These are phyloP conservation scores for Helianthus tuberosus DNA, from an alignment of 129 eudicot genomes.

Conservation along the genomic window DNA sequence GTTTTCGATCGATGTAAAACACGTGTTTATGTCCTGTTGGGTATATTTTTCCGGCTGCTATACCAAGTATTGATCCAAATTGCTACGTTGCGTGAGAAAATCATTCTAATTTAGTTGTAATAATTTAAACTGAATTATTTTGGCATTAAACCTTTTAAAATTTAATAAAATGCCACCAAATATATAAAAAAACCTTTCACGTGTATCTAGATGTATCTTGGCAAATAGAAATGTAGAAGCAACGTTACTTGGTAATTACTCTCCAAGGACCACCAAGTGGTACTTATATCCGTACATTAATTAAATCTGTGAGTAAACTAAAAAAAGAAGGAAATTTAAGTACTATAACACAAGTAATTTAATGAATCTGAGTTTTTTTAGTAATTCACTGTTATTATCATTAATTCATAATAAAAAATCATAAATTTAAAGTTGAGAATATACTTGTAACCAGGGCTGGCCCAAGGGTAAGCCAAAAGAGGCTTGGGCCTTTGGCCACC, in stretches of 20 bases:
- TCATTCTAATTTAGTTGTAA: not conserved
- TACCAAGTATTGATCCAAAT: too few species aligned
- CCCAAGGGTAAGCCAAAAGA: too few species aligned
- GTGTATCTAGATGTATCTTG: too few species aligned
- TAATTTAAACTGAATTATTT: not conserved
- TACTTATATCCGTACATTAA: slow-evolving; percentile 26
- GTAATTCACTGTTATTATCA: too few species aligned
- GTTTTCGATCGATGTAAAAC: too few species aligned
- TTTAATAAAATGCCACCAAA: not conserved
- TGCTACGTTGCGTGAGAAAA: too few species aligned
- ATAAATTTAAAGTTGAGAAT: not conserved
- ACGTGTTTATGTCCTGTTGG: too few species aligned
- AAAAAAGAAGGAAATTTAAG: not conserved
- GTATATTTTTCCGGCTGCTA: too few species aligned
- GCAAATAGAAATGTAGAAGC: too few species aligned
- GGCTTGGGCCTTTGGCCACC: too few species aligned
- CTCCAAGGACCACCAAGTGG: slow-evolving; percentile 33
- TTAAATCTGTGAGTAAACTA: not conserved
- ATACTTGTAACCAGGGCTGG: too few species aligned
- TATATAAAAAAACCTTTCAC: not conserved
- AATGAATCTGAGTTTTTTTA: too few species aligned
- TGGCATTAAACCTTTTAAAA: not conserved
- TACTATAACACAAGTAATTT: not conserved
- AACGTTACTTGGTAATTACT: slow-evolving; percentile 22
- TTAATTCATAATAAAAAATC: not conserved